Evolutionary conservation across 2,329 filamentous ascomycete species (phyloP).

Genomic region (Penicillium sp.): DNA sequence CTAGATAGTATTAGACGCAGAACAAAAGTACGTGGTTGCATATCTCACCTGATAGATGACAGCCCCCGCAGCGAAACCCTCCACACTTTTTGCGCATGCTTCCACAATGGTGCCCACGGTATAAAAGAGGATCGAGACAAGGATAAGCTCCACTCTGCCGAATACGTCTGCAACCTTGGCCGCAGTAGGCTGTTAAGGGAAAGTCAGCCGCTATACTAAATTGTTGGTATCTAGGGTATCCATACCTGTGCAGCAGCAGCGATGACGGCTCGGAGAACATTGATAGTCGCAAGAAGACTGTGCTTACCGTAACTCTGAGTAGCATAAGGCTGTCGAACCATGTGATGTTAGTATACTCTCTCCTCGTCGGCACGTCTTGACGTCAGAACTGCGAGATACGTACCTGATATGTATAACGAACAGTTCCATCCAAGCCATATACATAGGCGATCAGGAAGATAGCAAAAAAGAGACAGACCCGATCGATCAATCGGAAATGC

Average conservation of each 20-base stretch:
- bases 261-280: slow-evolving; percentile 58
- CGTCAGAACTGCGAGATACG: not conserved
- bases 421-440: slow-evolving; percentile 60
- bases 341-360: not conserved
- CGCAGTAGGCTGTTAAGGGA: slow-evolving; percentile 49
- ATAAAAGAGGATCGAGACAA: slow-evolving; percentile 57
- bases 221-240: not conserved
- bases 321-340: slow-evolving; percentile 48
- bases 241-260: slow-evolving; percentile 55
- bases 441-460: slow-evolving; percentile 64
- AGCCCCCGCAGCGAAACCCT: slow-evolving; percentile 56
- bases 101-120: slow-evolving; percentile 57
- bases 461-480: slow-evolving; percentile 57
- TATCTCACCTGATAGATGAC: slow-evolving; percentile 53
- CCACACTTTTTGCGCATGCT: slow-evolving; percentile 49
- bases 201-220: not conserved
- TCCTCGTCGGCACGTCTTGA: not conserved
- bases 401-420: slow-evolving; percentile 52
- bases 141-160: slow-evolving; percentile 59
- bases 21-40: too few species aligned
- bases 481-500: slow-evolving; percentile 53
- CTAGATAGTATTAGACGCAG: slow-evolving; percentile 14
- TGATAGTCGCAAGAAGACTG: slow-evolving; percentile 58
- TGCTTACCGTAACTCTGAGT: slow-evolving; percentile 53
- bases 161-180: slow-evolving; percentile 64